A percentile compares a stretch with the other conserved stretches of the same genome.
Conservation (phyloP, 345 rosid genomes). For the Microthlaspi erraticum region DNA sequence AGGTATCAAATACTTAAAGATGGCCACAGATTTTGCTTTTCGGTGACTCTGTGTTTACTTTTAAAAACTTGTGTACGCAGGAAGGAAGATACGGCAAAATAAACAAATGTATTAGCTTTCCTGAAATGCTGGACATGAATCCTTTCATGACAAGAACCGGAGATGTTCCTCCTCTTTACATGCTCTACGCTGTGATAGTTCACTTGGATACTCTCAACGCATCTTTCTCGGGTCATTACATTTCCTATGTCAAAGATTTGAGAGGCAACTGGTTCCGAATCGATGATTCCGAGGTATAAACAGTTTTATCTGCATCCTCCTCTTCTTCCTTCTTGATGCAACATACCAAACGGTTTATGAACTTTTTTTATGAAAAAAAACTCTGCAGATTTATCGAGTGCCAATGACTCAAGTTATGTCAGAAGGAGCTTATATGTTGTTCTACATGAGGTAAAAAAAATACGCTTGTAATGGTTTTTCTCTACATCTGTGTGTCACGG, state of each 20-base stretch:
- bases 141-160: slow-evolving; percentile 77
- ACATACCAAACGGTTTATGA: neutral
- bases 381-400: slow-evolving; percentile 68
- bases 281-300: slow-evolving; percentile 73
- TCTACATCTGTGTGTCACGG: neutral
- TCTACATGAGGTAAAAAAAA: slow-evolving; percentile 71
- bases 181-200: slow-evolving; percentile 81
- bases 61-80: slow-evolving; percentile 46
- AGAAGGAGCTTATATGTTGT: slow-evolving; percentile 89
- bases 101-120: slow-evolving; percentile 76
- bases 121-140: slow-evolving; percentile 82
- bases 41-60: neutral
- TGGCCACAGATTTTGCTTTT: slow-evolving; percentile 19
- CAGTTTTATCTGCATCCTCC: neutral
- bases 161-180: slow-evolving; percentile 77
- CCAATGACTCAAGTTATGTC: slow-evolving; percentile 88
- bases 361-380: slow-evolving; percentile 2
- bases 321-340: neutral
- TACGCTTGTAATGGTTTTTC: neutral
- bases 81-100: slow-evolving; percentile 82
- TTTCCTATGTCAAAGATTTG: slow-evolving; percentile 74
- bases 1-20: slow-evolving; percentile 49
- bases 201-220: slow-evolving; percentile 87
- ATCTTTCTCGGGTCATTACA: slow-evolving; percentile 84
- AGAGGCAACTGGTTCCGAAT: slow-evolving; percentile 79